Evolutionary conservation across 2,329 filamentous ascomycete genomes (phyloP).

Genomic region (Calonectria hawksworthii): DNA sequence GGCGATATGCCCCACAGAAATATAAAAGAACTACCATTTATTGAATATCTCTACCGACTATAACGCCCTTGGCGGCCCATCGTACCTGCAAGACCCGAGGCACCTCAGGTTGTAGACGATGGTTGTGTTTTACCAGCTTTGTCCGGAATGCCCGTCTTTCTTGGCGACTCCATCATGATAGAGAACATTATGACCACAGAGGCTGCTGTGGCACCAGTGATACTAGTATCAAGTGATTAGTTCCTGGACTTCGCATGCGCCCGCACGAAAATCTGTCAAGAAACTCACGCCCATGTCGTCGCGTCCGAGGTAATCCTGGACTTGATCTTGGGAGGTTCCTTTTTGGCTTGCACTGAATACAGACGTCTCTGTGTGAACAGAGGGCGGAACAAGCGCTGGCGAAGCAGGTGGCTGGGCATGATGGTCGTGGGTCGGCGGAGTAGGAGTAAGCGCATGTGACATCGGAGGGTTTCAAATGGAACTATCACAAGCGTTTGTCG

Average conservation of each 20-base stretch:
- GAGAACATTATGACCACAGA: not conserved
- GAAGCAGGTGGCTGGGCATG: not conserved
- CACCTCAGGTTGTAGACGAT: not conserved
- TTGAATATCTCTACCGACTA: not conserved
- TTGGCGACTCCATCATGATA: not conserved
- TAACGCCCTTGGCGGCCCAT: not conserved
- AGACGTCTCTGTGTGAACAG: not conserved
- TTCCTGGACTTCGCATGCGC: no score
- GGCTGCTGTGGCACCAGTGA: not conserved
- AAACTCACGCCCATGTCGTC: not conserved
- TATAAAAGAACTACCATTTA: not conserved
- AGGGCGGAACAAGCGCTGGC: not conserved
- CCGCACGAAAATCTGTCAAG: no score
- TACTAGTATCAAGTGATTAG: not conserved
- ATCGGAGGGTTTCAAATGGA: not conserved
- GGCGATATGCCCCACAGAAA: not conserved
- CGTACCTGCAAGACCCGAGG: not conserved
- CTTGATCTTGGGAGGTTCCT: not conserved
- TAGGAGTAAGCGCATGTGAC: not conserved
- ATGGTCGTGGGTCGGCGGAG: not conserved
- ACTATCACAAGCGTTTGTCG: not conserved
- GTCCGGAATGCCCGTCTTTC: not conserved
- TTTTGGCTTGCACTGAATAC: not conserved
- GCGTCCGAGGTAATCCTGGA: not conserved
- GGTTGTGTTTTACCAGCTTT: not conserved